Percentiles rank a stretch among this genome's conserved stretches.
Evolutionary conservation across 1,284 basidiomycete species (phyloP).

Genomic region (Phellopilus nigrolimitatus): DNA sequence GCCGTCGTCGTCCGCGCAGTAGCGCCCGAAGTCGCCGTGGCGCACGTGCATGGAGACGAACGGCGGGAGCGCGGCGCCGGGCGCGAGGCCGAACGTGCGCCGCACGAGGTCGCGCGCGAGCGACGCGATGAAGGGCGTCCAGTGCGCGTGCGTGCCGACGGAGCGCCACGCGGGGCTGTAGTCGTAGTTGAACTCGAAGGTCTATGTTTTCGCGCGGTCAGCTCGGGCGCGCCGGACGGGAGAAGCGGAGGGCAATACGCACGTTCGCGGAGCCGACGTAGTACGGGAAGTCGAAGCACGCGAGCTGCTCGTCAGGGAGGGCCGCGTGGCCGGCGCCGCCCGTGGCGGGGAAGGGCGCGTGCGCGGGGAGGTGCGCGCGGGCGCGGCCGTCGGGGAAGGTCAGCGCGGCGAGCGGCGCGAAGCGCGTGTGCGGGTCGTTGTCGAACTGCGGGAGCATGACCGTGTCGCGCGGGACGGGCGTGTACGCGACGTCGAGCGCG

Average conservation of each 20-base stretch:
- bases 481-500: constrained; percentile 50
- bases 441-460: constrained; percentile 35
- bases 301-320: constrained; percentile 46
- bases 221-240: constrained; percentile 22
- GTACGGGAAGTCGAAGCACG: constrained; percentile 53
- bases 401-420: constrained; percentile 43
- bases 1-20: constrained; percentile 44
- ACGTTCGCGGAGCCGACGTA: constrained; percentile 37
- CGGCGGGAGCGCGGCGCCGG: constrained; percentile 36
- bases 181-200: constrained; percentile 41
- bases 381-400: constrained; percentile 39
- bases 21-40: constrained; percentile 55
- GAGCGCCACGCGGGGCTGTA: constrained; percentile 47
- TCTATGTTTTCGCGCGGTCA: constrained; percentile 24
- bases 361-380: constrained; percentile 26
- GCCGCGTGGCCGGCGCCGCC: constrained; percentile 28
- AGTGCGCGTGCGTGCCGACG: constrained; percentile 42
- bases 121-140: constrained; percentile 35
- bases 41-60: constrained; percentile 63
- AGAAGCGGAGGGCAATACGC: constrained; percentile 25
- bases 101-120: constrained; percentile 39
- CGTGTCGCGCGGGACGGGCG: constrained; percentile 38
- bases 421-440: constrained; percentile 40
- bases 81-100: constrained; percentile 35
- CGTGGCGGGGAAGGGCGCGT: constrained; percentile 29